Evolutionary conservation across 306 rosid genomes (phyloP).

Genomic region (Calophaca sinica): DNA sequence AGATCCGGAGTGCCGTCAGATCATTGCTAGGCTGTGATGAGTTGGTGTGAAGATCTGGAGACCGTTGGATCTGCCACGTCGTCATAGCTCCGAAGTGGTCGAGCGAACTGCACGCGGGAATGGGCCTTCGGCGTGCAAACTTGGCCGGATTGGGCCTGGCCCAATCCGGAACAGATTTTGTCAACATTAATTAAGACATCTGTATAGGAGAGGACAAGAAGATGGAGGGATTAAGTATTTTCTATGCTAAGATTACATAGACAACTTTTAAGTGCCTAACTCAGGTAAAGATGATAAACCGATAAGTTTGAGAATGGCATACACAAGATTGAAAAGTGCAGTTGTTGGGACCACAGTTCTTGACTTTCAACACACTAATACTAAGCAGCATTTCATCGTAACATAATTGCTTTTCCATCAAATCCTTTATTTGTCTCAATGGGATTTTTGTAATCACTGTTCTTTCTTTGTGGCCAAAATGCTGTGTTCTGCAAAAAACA

Average conservation of each 20-base stretch:
- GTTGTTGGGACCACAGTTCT: slow-evolving; percentile 44
- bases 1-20: no score
- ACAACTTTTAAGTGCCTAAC: slow-evolving; percentile 47
- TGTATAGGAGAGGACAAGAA: slow-evolving; percentile 25
- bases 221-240: slow-evolving; percentile 27
- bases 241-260: slow-evolving; percentile 32
- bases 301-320: slow-evolving; percentile 39
- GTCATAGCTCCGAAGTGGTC: no score
- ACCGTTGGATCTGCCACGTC: no score
- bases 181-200: slow-evolving; percentile 23
- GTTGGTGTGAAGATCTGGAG: no score
- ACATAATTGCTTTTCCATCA: slow-evolving; percentile 28
- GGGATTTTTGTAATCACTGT: slow-evolving; percentile 18
- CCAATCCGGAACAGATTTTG: no score
- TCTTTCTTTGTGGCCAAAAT: slow-evolving; percentile 13
- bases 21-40: no score
- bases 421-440: slow-evolving; percentile 34
- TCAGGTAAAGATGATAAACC: slow-evolving; percentile 26
- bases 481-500: slow-evolving; percentile 27
- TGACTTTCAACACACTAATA: slow-evolving; percentile 14
- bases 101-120: no score
- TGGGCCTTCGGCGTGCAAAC: no score
- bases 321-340: slow-evolving; percentile 31
- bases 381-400: slow-evolving; percentile 8
- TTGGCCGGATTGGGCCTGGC: no score